Evolutionary conservation across 2,329 filamentous ascomycete genomes (phyloP), one percentile per base, ranked within the genome.

Genomic region (Clarireedia paspali): DNA sequence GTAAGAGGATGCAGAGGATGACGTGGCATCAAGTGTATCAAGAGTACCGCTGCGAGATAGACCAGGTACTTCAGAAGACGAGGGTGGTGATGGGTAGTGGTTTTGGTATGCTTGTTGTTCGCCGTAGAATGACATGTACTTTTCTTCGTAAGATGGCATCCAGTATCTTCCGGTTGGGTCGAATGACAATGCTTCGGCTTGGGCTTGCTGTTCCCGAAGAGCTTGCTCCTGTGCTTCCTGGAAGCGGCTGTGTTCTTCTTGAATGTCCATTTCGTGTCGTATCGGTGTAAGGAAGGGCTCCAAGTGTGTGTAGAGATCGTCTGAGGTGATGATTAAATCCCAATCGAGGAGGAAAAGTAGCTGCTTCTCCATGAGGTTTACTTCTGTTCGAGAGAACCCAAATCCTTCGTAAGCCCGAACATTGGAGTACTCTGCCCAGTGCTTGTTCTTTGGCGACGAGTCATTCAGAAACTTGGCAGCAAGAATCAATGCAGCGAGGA

Each of bases 361-460:
- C 75, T 99, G 94, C 81, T 95, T 95, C 81, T 99, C 94, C 94
- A 99, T 99, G 60, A 97, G 80, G 77, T 99, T 99, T 67, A 99
- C 94, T 75, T 99, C 94, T 38, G 89, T 94, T 64, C 91, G 81
- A 67, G 85, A 92, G 79, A 99, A 97, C 65, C 91, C 89, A 68
- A 97, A 99, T 68, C 78, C 82, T 69, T 76, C 79, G 59, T 66
- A 70, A 7, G 78, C 75, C 10, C 79, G 80, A 64, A 96, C 85
- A 66, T 85, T 76, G 58, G 88, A 95, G 78, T 97, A 99, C 67
- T 85, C 87, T 62, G 94, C 91, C 94, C 94, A 99, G 80, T 99
- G 94, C 84, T 97, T 97, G 83, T 99, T 99, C 85, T 97, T 97
- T 61, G 94, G 94, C 12, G 91, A 96, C 59, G 91, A 96, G 78